Base-by-base conservation (phyloP, 345 rosid species). In the Triadica sebifera region DNA sequence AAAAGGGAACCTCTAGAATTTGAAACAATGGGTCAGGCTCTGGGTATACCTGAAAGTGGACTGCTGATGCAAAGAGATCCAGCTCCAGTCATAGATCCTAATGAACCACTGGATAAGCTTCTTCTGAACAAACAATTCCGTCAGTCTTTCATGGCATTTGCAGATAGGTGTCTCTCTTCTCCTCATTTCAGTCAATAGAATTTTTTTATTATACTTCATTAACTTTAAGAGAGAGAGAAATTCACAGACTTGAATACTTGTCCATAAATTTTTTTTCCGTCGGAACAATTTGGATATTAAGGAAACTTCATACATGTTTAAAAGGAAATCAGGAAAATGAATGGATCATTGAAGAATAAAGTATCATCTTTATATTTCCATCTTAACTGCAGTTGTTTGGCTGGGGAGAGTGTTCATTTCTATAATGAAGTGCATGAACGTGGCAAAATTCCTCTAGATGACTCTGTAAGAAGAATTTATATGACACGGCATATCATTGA, bases 361-460 rank as follows among this genome's bases (percentile, higher is more conserved):
- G 19, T 60, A 2, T 20, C 13, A 72, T 20, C 55, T 45, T 60
- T 16, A 37, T 39, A 29, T 16, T 74, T 53, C 71, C 59, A 19
- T 76, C 68, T 77, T 75, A 55, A 69, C 78, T 72, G 73, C 84
- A 91, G 98, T 77, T 94, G 92, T 77, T 87, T 88, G 65, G 98
- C 98, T 47, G 97, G 96, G 73, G 97, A 91, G 87, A 89, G 91
- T 19, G 82, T 94, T 72, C 96, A 94, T 89, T 94, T 91, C 87
- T 90, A 85, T 63, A 91, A 86, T 34, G 96, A 94, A 80, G 94
- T 94, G 58, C 85, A 84, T 66, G 98, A 90, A 75, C 94, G 77
- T 82, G 81, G 84, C 19, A 94, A 91, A 86, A 89, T 94, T 75
- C 88, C 92, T 8, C 64, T 67, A 45, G 84, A 81, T 75, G 98